Evolutionary conservation across 139 green algal genomes (phyloP).

Genomic region (Tetradesmus obliquus): DNA sequence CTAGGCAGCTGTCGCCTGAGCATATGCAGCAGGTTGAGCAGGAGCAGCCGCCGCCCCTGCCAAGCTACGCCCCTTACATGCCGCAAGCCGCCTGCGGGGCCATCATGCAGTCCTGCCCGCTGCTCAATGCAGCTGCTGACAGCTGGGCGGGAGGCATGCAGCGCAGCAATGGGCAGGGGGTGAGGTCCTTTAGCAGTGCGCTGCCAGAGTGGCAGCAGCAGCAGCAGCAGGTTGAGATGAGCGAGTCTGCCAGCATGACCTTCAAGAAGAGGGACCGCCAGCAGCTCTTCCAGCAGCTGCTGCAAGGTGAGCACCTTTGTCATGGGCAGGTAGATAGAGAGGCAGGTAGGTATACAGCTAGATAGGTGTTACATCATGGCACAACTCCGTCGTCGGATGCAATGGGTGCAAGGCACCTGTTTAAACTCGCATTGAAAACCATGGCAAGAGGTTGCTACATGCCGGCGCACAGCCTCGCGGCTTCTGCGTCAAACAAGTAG

Average conservation of each 20-base stretch:
- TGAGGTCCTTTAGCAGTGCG: background rate
- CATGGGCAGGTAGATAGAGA: no score
- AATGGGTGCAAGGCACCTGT: no score
- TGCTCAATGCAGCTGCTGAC: background rate
- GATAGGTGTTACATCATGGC: no score
- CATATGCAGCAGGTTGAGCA: background rate
- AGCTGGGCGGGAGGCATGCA: background rate
- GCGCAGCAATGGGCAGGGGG: background rate
- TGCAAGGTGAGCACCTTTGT: background rate
- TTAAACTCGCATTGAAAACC: no score
- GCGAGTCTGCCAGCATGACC: background rate
- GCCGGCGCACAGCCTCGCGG: no score
- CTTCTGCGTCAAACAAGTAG: no score
- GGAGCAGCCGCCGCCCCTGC: background rate
- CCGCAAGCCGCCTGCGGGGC: background rate
- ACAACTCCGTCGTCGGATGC: no score
- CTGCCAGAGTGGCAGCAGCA: slow-evolving; percentile 23
- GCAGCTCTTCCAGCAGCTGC: slow-evolving; percentile 10
- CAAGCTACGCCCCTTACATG: background rate
- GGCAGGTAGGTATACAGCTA: no score
- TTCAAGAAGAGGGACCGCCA: slow-evolving; percentile 12
- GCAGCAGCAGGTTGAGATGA: background rate
- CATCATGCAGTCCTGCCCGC: background rate
- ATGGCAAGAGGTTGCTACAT: no score
- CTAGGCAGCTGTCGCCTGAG: background rate